Percentiles rank a stretch among this genome's conserved stretches.
Evolutionary conservation across 768 basidiomycete species (phyloP).

Genomic region (Pleurotus pulmonarius): DNA sequence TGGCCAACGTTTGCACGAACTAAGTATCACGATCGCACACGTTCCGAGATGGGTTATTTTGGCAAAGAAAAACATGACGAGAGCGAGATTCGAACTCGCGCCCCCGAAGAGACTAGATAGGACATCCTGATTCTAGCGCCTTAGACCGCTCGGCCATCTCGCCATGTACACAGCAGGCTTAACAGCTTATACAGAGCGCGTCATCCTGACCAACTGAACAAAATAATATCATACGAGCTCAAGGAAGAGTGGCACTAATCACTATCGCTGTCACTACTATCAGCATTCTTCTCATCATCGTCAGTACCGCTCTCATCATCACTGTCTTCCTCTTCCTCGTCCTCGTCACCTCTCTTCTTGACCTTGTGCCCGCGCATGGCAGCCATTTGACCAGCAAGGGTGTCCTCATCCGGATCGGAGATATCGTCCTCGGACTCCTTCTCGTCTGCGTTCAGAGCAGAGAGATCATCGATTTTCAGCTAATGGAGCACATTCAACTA

Average conservation of each 20-base stretch:
- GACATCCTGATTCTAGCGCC: slow-evolving; percentile 36
- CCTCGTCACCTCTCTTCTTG: slow-evolving; percentile 53
- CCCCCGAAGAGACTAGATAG: slow-evolving; percentile 15
- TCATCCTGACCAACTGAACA: too few species aligned
- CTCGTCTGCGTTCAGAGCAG: slow-evolving; percentile 53
- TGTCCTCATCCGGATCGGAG: slow-evolving; percentile 96
- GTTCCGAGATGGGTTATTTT: too few species aligned
- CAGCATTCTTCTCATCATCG: slow-evolving; percentile 48
- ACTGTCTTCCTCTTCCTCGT: slow-evolving; percentile 31
- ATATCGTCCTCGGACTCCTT: slow-evolving; percentile 83
- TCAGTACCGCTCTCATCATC: slow-evolving; percentile 51
- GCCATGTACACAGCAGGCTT: slow-evolving; percentile 16
- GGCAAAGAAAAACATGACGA: slow-evolving; percentile 5
- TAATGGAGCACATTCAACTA: slow-evolving; percentile 25
- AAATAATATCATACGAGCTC: too few species aligned
- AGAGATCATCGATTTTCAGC: slow-evolving; percentile 82
- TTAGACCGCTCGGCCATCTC: slow-evolving; percentile 78
- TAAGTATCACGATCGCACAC: too few species aligned
- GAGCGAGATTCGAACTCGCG: slow-evolving; percentile 15
- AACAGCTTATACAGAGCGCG: too few species aligned
- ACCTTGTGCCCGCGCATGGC: slow-evolving; percentile 87
- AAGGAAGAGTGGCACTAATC: slow-evolving; percentile 22
- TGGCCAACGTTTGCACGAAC: too few species aligned
- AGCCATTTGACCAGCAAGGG: slow-evolving; percentile 96
- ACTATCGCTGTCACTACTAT: slow-evolving; percentile 55